phyloP scores from a whole-genome alignment of 2,329 filamentous ascomycete species.

The Monosporascus sp. region DNA sequence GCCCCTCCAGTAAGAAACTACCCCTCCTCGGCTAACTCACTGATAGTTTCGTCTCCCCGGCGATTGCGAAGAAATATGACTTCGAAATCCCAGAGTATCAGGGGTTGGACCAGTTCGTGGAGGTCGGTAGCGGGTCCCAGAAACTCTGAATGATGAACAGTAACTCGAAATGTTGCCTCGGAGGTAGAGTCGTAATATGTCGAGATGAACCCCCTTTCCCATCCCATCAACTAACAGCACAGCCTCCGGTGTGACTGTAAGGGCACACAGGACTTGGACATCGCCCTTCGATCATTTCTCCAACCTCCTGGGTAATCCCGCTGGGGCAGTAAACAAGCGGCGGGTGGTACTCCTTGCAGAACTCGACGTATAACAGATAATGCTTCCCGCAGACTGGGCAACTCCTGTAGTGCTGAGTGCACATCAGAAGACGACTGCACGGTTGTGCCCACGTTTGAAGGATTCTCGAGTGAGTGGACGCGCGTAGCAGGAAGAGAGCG shows the following conservation, averaged over 20 bases:
- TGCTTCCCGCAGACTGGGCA: conserved; percentile 57
- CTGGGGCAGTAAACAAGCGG: conserved; percentile 43
- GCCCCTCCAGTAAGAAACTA: conserved; percentile 3
- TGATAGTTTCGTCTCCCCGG: conserved; percentile 68
- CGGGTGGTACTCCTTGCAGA: conserved; percentile 47
- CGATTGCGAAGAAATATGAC: conserved; percentile 78
- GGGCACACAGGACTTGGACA: conserved; percentile 57
- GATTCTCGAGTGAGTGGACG: neutral
- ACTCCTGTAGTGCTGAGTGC: conserved; percentile 50
- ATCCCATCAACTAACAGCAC: conserved; percentile 46
- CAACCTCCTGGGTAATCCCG: conserved; percentile 33
- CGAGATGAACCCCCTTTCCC: conserved; percentile 1
- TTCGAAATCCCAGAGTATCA: conserved; percentile 78
- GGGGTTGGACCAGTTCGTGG: conserved; percentile 84
- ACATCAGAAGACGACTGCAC: conserved; percentile 43
- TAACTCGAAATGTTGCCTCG: neutral
- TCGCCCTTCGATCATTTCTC: conserved; percentile 46
- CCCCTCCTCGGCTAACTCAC: conserved; percentile 14
- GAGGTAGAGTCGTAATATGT: neutral
- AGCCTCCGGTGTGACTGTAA: conserved; percentile 52
- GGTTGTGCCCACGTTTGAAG: neutral
- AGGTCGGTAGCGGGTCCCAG: conserved; percentile 51
- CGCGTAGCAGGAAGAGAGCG: neutral
- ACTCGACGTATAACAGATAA: conserved; percentile 54
- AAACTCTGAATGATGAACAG: conserved; percentile 41